Conservation (phyloP, 108 stramenopile genomes). For the Skeletonema costatum region DNA sequence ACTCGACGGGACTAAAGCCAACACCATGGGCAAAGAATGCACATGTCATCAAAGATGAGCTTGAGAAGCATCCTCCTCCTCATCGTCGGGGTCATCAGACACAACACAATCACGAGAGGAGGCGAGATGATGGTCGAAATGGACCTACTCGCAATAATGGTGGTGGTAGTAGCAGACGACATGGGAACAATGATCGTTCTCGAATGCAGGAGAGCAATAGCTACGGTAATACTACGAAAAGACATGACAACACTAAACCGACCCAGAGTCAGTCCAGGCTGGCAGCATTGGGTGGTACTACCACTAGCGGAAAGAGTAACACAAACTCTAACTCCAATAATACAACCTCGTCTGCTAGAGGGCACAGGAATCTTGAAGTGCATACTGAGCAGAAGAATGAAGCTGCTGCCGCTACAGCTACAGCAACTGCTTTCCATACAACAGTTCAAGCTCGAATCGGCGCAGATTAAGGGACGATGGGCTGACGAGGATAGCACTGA, state of each 20-base stretch:
- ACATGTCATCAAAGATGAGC: neutral
- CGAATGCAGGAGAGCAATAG: neutral
- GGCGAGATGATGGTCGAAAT: neutral
- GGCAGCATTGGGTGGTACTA: neutral
- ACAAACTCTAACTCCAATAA: neutral
- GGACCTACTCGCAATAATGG: neutral
- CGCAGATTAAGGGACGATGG: slow-evolving; percentile 20
- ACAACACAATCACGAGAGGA: neutral
- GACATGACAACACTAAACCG: neutral
- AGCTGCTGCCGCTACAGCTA: neutral
- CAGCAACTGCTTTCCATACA: neutral
- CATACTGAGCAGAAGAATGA: neutral
- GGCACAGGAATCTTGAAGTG: neutral
- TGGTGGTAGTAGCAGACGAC: neutral
- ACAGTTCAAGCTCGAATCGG: slow-evolving; percentile 11
- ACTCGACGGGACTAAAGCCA: neutral
- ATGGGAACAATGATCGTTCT: neutral
- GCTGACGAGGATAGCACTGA: slow-evolving; percentile 28
- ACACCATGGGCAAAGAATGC: slow-evolving; percentile 3
- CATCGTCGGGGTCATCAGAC: neutral
- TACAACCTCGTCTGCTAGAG: neutral
- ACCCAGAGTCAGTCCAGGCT: neutral
- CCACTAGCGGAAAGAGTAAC: neutral
- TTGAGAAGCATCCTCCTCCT: neutral
- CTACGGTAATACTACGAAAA: no score